Evolutionary conservation across 1,284 basidiomycete genomes (phyloP), one percentile per base, ranked within the genome.

Genomic region (Trametes versicolor): DNA sequence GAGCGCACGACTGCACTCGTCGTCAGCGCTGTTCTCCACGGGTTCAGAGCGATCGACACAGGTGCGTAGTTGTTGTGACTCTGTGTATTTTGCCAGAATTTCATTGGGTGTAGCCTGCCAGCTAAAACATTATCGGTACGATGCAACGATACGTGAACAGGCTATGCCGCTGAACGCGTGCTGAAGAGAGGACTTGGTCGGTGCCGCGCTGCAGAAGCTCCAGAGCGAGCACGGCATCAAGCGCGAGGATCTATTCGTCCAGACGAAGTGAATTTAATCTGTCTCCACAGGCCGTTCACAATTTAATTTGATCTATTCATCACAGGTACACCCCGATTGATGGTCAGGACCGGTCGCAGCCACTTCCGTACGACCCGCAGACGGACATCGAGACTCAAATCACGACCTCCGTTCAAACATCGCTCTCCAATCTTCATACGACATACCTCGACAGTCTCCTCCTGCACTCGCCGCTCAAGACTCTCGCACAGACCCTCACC

Each of bases 31-130:
- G 85, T 95, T 52, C 77, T 89, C 53, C 83, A 87, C 65, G 93
- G 94, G 2, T 95, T 94, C 75, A 80, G 88, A 54, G 92, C 89
- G 2, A 87, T 95, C 48, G 93, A 95, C 72, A 94, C 93, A 73
- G 87, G 90, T 88, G 66, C 59, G 84, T 68, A 4, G 10, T 19
- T 56, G n/a, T 49, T 34, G 48, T 39, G 66, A 50, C 19, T 2
- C 21, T 21, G n/a, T n/a, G n/a, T n/a, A n/a, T n/a, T n/a, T n/a
- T n/a, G n/a, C n/a, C n/a, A n/a, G n/a, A n/a, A n/a, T n/a, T n/a
- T n/a, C n/a, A 23, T n/a, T 65, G 27, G 13, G 32, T n/a, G 75
- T 76, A 82, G 93, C 93, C 23, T 91, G 91, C 70, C 93, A 95
- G 71, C 85, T 83, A 7, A 89, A 92, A 74, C 91, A 93, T 73